phyloP scores from a whole-genome alignment of 192 early-diverging fungal species.

The Nowakowskiella sp. region DNA sequence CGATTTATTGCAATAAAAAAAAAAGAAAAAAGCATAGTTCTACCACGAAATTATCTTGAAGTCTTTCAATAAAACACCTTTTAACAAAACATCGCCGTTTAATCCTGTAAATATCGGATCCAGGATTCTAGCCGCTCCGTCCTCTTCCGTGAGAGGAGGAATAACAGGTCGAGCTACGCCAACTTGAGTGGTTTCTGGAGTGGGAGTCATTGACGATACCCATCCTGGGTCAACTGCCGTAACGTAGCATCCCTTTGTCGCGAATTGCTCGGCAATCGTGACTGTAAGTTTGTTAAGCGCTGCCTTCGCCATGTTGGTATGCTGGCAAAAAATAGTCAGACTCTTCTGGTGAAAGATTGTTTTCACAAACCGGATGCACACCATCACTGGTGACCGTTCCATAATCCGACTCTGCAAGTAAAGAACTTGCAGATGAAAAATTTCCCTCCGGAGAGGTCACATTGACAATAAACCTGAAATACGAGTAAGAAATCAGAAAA shows the following conservation, averaged over 20 bases:
- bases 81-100: slow-evolving; percentile 2
- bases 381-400: slow-evolving; percentile 10
- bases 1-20: too few species aligned
- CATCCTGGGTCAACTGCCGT: slow-evolving; percentile 20
- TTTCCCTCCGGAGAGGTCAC: slow-evolving; percentile 16
- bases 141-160: slow-evolving; percentile 14
- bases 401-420: background rate
- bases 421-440: slow-evolving; percentile 10
- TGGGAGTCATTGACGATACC: slow-evolving; percentile 12
- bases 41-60: slow-evolving; percentile 6
- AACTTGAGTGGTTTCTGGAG: slow-evolving; percentile 4
- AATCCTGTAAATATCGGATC: slow-evolving; percentile 11
- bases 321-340: too few species aligned
- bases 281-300: slow-evolving; percentile 15
- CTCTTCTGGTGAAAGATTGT: too few species aligned
- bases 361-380: too few species aligned
- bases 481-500: slow-evolving; percentile 2
- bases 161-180: background rate
- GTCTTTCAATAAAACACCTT: slow-evolving; percentile 12
- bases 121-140: slow-evolving; percentile 16
- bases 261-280: slow-evolving; percentile 9
- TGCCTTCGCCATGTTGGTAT: slow-evolving; percentile 19
- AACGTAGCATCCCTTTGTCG: slow-evolving; percentile 10
- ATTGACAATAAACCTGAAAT: slow-evolving; percentile 16
- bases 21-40: too few species aligned